phyloP scores from a whole-genome alignment of 2,329 filamentous ascomycete genomes.

The Lachnellula suecica region DNA sequence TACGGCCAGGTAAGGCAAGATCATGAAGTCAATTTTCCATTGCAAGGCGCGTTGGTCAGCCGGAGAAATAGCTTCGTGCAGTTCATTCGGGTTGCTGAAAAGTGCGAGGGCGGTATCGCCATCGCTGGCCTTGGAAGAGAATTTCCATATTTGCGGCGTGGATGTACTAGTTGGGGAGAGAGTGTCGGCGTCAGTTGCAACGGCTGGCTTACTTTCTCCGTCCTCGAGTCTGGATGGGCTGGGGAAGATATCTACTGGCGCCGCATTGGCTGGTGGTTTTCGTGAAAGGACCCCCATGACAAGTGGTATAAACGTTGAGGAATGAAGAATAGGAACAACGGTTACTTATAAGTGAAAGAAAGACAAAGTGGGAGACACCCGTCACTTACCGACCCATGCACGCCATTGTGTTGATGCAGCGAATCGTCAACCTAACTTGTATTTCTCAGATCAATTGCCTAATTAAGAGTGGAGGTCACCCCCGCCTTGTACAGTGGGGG shows the following conservation, averaged over 20 bases:
- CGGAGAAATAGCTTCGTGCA: constrained; percentile 44
- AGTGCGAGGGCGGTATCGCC: constrained; percentile 51
- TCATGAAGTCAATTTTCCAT: constrained; percentile 58
- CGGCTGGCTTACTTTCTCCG: not conserved
- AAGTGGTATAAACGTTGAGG: not conserved
- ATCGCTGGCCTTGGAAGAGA: constrained; percentile 33
- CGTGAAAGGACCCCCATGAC: constrained; percentile 5
- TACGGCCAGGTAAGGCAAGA: constrained; percentile 54
- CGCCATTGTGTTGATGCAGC: not conserved
- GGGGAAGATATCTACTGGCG: constrained; percentile 19
- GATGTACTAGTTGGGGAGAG: constrained; percentile 30
- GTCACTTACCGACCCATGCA: not conserved
- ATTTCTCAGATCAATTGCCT: constrained; percentile 5
- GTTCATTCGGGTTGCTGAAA: constrained; percentile 46
- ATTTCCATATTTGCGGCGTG: constrained; percentile 29
- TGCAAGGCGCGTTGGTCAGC: constrained; percentile 46
- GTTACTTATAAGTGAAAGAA: no score
- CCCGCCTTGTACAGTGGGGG: not conserved
- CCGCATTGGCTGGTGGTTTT: not conserved
- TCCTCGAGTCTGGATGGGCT: no score
- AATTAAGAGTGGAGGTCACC: not conserved
- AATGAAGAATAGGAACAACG: not conserved
- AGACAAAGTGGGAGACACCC: not conserved
- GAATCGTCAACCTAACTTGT: not conserved
- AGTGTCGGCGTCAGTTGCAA: constrained; percentile 11